Conservation (phyloP, 2,329 filamentous ascomycete species). For the Aspergillus sp. region DNA sequence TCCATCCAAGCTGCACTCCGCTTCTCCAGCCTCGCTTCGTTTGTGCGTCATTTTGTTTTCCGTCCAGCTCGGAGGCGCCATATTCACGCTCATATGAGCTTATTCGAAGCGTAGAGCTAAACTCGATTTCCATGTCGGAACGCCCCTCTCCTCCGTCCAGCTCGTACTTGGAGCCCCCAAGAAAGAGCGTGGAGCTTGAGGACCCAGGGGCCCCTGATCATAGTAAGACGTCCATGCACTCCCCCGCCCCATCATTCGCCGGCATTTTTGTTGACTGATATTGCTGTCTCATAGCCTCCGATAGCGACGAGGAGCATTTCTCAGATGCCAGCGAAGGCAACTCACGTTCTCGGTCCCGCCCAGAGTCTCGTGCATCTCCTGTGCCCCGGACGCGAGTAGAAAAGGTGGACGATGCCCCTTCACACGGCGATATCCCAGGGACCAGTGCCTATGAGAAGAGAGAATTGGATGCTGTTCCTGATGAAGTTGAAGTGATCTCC, state of each 20-base stretch:
- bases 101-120: constrained; percentile 8
- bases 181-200: constrained; percentile 55
- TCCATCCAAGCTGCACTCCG: not conserved
- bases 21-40: not conserved
- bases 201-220: constrained; percentile 58
- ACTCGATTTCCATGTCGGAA: constrained; percentile 36
- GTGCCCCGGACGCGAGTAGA: constrained; percentile 64
- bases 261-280: constrained; percentile 9
- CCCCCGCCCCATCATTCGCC: not conserved
- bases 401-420: constrained; percentile 58
- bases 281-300: constrained; percentile 41
- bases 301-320: constrained; percentile 62
- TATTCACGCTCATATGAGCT: constrained; percentile 22
- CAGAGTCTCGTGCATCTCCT: constrained; percentile 49
- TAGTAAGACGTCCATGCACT: constrained; percentile 39
- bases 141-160: constrained; percentile 37
- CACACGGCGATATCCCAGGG: constrained; percentile 62
- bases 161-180: constrained; percentile 52
- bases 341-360: constrained; percentile 31
- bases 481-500: constrained; percentile 60
- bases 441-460: constrained; percentile 61
- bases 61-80: constrained; percentile 5
- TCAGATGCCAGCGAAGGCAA: constrained; percentile 64
- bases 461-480: constrained; percentile 60
- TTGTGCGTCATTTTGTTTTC: constrained; percentile 13